Percentiles rank a stretch among this genome's conserved stretches.
Conservation (phyloP, 306 rosid genomes). For the Cicer chorassanicum region DNA sequence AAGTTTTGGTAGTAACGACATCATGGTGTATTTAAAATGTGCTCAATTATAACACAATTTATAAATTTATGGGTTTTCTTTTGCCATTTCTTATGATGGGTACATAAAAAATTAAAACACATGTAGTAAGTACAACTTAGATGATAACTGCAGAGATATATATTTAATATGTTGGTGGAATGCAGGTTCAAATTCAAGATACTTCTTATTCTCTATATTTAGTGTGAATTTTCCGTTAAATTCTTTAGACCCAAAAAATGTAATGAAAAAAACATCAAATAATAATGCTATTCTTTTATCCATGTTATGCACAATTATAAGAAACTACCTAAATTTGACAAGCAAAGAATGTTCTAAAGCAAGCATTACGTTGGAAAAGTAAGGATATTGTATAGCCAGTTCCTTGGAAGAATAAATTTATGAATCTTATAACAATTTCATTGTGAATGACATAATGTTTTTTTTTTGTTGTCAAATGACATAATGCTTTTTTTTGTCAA, state of each 20-base stretch:
- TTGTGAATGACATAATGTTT: constrained; percentile 1
- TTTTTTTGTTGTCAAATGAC: neutral
- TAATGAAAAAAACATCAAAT: constrained; percentile 5
- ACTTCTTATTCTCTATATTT: too few species aligned
- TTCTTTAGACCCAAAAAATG: too few species aligned
- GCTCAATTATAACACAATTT: constrained; percentile 5
- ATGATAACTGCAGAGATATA: too few species aligned
- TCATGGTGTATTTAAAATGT: constrained; percentile 9
- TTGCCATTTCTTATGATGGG: neutral
- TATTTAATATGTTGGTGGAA: too few species aligned
- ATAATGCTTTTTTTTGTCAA: neutral
- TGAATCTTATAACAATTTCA: constrained; percentile 12
- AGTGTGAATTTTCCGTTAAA: too few species aligned
- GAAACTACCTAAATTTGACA: neutral
- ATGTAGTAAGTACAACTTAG: too few species aligned
- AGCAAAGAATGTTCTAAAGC: constrained; percentile 38
- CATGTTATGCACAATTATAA: neutral
- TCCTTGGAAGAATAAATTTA: constrained; percentile 40
- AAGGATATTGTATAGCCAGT: neutral
- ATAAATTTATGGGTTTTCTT: constrained; percentile 21
- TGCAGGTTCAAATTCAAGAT: too few species aligned
- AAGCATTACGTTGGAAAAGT: constrained; percentile 10
- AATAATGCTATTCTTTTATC: neutral
- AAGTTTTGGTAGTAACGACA: constrained; percentile 27
- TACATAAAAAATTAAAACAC: constrained; percentile 15